Conservation (phyloP, 257 asterid species). For the Knoxia roxburghii region DNA sequence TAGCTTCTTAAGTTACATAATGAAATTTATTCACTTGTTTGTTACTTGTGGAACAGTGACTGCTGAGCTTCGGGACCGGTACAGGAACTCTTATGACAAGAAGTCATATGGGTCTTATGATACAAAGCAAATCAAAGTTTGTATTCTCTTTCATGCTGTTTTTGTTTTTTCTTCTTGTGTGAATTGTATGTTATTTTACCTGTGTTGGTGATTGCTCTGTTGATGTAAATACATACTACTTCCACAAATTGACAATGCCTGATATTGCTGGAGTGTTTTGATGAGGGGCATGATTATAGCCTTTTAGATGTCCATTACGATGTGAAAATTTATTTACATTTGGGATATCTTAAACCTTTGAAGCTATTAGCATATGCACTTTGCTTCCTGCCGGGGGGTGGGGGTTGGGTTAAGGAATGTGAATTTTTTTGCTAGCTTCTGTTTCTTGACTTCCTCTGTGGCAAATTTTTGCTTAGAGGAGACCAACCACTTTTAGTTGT, state of each 20-base stretch:
- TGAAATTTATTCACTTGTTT: neutral
- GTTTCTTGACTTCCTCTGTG: neutral
- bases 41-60: slow-evolving; percentile 40
- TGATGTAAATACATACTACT: neutral
- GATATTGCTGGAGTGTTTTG: neutral
- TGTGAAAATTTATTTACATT: neutral
- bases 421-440: too few relatives aligned
- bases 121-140: slow-evolving; percentile 53
- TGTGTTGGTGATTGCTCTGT: neutral
- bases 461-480: neutral
- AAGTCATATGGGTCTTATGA: slow-evolving; percentile 61
- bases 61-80: slow-evolving; percentile 52
- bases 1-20: slow-evolving; percentile 8
- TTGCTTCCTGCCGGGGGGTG: too few relatives aligned
- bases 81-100: slow-evolving; percentile 57
- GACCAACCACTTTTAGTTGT: neutral
- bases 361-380: neutral
- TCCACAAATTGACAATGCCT: neutral
- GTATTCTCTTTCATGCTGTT: slow-evolving; percentile 27
- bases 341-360: neutral
- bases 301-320: neutral
- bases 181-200: neutral
- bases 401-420: too few relatives aligned
- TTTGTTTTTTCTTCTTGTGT: neutral
- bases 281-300: neutral